Conservation (phyloP, 108 stramenopile species). For the Epithemia pelagica region DNA sequence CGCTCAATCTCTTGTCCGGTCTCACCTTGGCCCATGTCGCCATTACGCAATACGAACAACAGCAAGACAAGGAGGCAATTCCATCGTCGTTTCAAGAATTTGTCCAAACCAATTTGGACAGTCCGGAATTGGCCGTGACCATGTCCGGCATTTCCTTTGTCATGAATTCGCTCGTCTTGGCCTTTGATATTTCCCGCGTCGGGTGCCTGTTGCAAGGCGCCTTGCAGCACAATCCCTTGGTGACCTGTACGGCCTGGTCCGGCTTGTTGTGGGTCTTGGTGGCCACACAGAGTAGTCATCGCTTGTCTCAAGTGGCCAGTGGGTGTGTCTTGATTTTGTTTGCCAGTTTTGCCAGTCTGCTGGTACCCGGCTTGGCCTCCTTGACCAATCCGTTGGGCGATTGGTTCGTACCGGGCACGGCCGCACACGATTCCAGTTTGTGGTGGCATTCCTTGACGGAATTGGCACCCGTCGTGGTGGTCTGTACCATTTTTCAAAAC, state of each 20-base stretch:
- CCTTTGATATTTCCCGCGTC: slow-evolving; percentile 45
- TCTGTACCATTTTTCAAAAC: slow-evolving; percentile 61
- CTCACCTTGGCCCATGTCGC: slow-evolving; percentile 66
- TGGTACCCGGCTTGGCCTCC: slow-evolving; percentile 52
- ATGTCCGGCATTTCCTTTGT: slow-evolving; percentile 40
- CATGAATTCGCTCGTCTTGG: slow-evolving; percentile 46
- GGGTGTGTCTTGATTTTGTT: slow-evolving; percentile 44
- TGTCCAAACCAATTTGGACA: slow-evolving; percentile 43
- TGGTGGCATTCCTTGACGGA: slow-evolving; percentile 7
- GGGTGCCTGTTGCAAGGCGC: slow-evolving; percentile 10
- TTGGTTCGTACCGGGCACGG: slow-evolving; percentile 18
- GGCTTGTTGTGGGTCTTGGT: slow-evolving; percentile 26
- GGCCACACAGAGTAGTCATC: slow-evolving; percentile 30
- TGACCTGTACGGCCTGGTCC: slow-evolving; percentile 17
- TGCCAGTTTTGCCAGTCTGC: slow-evolving; percentile 37
- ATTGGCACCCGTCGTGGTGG: slow-evolving; percentile 48
- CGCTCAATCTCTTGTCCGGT: slow-evolving; percentile 63
- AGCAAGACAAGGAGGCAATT: slow-evolving; percentile 18
- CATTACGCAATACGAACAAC: slow-evolving; percentile 52
- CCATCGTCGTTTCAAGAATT: slow-evolving; percentile 69
- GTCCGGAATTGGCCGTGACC: slow-evolving; percentile 22
- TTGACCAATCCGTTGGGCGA: slow-evolving; percentile 42
- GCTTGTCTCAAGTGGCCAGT: slow-evolving; percentile 43
- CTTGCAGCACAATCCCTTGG: not conserved
- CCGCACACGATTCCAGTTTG: slow-evolving; percentile 8